phyloP scores from a whole-genome alignment of 371 early-diverging fungal species.

The Mortierella sp. region DNA sequence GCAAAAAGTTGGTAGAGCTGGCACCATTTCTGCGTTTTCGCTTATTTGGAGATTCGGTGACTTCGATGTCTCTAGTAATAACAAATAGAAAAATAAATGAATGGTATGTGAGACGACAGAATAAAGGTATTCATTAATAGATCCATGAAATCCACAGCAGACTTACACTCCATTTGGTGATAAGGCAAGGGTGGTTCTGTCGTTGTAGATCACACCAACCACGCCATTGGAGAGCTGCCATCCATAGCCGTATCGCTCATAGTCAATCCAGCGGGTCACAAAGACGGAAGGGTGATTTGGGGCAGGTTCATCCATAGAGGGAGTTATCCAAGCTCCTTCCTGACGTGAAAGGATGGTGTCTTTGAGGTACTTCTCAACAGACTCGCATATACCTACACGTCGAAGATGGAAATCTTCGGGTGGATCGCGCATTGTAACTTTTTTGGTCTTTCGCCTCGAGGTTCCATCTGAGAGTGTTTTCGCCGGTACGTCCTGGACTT shows the following conservation, averaged over 20 bases:
- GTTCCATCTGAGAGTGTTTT: not conserved
- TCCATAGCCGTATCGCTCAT: conserved; percentile 38
- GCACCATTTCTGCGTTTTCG: not conserved
- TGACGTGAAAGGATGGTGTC: conserved; percentile 18
- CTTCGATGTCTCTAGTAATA: conserved; percentile 21
- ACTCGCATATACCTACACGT: conserved; percentile 11
- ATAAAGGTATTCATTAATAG: too few species aligned
- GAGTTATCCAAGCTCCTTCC: conserved; percentile 8
- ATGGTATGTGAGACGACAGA: too few species aligned
- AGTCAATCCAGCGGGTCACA: conserved; percentile 41
- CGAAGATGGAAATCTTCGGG: not conserved
- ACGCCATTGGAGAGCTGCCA: conserved; percentile 45
- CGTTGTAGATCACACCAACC: conserved; percentile 37
- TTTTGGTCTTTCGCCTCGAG: not conserved
- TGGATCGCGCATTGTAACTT: not conserved
- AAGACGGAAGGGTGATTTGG: conserved; percentile 23
- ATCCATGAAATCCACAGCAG: not conserved
- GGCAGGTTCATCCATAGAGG: not conserved
- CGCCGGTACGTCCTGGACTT: not conserved
- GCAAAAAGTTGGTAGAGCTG: not conserved
- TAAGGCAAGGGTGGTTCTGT: conserved; percentile 18
- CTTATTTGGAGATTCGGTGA: conserved; percentile 10
- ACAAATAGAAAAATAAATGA: not conserved
- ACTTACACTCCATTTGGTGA: conserved; percentile 46
- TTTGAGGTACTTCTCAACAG: conserved; percentile 24